Evolutionary conservation across 768 basidiomycete genomes (phyloP), one percentile per base, ranked within the genome.

Genomic region (Tulasnella sp.): DNA sequence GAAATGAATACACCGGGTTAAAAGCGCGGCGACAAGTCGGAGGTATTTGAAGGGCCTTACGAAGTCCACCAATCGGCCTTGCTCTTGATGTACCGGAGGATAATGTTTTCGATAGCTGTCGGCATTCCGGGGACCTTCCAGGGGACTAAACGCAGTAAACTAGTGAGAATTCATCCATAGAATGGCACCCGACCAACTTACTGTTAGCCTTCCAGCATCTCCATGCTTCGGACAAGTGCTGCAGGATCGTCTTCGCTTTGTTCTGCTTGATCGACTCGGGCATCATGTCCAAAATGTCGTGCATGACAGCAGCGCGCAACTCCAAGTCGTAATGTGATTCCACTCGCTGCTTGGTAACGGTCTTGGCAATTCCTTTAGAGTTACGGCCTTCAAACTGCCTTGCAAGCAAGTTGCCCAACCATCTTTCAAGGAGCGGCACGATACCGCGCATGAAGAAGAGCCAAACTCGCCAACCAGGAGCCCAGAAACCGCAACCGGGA

Each of bases 121-220:
- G 96, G 96, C 98, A 99, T 99, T 51, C 98, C 98, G 13, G 96
- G 98, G 1, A 99, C 98, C 85, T 99, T 99, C 98, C 98, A 99
- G 29, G 98, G 98, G 82, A 99, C 92, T 90, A 84, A 83, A 79
- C 13, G 79, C 55, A 78, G 15, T 23, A 73, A 23, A 35, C 13
- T 26, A 32, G 11, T 67, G 3, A 5, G 61, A 67, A 26, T 9
- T 5, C 32, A 35, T 16, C 42, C 4, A 32, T 37, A 40, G 29
- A 71, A 35, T 26, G 0, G 61, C 37, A 44, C 35, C 35, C 15
- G 35, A 18, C 18, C 2, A n/a, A 84, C 90, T 81, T 79, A 90
- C 90, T 95, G 83, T 95, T 95, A 4, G 94, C 94, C 84, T 95
- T 95, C 94, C 94, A 95, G 85, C 96, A 98, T 81, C 97, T 88